Conservation (phyloP, 192 early-diverging fungal species). For the Phlyctochytrium arcticum region DNA sequence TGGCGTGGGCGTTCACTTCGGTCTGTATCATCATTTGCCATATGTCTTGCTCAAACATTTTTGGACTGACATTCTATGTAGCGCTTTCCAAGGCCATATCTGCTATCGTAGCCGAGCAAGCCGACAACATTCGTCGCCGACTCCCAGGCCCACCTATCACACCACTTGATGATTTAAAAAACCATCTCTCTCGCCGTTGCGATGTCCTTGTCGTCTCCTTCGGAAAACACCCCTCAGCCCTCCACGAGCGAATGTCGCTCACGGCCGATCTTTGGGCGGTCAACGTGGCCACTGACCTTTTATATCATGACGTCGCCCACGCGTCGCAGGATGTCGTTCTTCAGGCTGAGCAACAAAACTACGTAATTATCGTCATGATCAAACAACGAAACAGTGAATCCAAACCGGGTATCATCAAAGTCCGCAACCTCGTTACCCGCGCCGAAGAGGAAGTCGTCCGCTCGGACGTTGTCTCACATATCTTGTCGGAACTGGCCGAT, state of each 20-base stretch:
- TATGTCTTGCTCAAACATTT: no score
- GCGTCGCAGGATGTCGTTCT: constrained; percentile 13
- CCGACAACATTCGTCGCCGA: neutral
- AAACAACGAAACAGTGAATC: constrained; percentile 9
- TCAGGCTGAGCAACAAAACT: constrained; percentile 11
- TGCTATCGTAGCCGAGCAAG: constrained; percentile 18
- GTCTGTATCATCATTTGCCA: constrained; percentile 50
- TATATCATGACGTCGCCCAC: constrained; percentile 65
- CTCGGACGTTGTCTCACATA: constrained; percentile 30
- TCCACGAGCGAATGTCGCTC: constrained; percentile 73
- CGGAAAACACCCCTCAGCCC: constrained; percentile 54
- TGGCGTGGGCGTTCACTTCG: constrained; percentile 82
- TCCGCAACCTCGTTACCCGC: constrained; percentile 34
- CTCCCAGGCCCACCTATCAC: no score
- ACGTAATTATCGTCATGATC: constrained; percentile 13
- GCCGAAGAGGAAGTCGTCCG: constrained; percentile 38
- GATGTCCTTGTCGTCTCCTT: constrained; percentile 83
- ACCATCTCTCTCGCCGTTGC: constrained; percentile 42
- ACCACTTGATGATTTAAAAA: constrained; percentile 32
- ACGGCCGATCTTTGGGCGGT: constrained; percentile 75
- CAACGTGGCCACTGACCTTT: constrained; percentile 75
- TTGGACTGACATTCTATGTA: neutral
- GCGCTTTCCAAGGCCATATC: constrained; percentile 32
- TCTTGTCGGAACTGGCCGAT: constrained; percentile 27
- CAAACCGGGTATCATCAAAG: constrained; percentile 34